Evolutionary conservation across 345 rosid species (phyloP).

Genomic region (Pseudoturritis turrita): DNA sequence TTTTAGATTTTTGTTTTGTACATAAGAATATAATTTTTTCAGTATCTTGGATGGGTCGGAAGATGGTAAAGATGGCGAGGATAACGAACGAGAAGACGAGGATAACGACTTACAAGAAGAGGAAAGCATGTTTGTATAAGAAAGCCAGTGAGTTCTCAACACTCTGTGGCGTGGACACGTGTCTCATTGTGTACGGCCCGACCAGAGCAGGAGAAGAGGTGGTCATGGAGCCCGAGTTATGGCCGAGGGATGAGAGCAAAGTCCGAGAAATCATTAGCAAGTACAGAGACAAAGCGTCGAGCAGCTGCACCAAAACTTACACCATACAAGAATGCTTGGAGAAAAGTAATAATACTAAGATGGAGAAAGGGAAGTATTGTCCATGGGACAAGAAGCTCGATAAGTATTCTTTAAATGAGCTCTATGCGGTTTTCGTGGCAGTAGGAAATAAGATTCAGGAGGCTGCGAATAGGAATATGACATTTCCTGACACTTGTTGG

Average conservation of each 20-base stretch:
- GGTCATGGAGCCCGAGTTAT: slow-evolving; percentile 21
- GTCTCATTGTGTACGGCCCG: slow-evolving; percentile 39
- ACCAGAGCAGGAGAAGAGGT: slow-evolving; percentile 19
- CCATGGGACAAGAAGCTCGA: slow-evolving; percentile 26
- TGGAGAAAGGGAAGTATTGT: slow-evolving; percentile 17
- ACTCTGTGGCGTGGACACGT: slow-evolving; percentile 37
- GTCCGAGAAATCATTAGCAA: slow-evolving; percentile 28
- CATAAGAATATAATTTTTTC: background rate
- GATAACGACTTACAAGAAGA: slow-evolving; percentile 32
- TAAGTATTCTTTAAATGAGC: slow-evolving; percentile 20
- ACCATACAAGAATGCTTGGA: slow-evolving; percentile 22
- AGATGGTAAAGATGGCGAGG: slow-evolving; percentile 29
- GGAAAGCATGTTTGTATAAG: slow-evolving; percentile 35
- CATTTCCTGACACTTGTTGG: slow-evolving; percentile 6
- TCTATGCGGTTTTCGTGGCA: background rate
- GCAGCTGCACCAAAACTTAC: slow-evolving; percentile 22
- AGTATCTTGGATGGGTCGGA: slow-evolving; percentile 28
- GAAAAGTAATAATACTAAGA: background rate
- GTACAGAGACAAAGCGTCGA: slow-evolving; percentile 22
- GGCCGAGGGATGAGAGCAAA: slow-evolving; percentile 25
- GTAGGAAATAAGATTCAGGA: slow-evolving; percentile 28
- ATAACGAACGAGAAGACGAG: slow-evolving; percentile 37
- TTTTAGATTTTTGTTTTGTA: background rate
- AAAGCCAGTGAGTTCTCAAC: slow-evolving; percentile 36
- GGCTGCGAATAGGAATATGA: slow-evolving; percentile 16